Evolutionary conservation across 2,329 filamentous ascomycete species (phyloP), one percentile per base, ranked within the genome.

Genomic region (Gaeumannomyces tritici): DNA sequence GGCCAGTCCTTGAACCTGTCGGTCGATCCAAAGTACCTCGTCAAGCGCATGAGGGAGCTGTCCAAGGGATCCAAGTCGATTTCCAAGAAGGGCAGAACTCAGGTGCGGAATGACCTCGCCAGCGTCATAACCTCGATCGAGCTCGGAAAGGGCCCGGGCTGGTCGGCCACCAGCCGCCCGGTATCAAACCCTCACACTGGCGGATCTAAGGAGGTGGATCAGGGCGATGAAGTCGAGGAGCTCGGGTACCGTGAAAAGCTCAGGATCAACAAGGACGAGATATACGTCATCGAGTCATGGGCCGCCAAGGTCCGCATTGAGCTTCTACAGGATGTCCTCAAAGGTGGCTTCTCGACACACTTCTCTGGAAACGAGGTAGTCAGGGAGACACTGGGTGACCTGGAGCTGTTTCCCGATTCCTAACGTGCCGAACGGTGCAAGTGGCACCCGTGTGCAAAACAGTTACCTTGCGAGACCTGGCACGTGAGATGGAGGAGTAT

Each of bases 101-200:
- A 79, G 33, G 71, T 83, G 24, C 79, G 81, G 42, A 74, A 78
- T 31, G 77, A 73, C 26, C 79, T 84, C 47, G 71, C 73, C 57
- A 83, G 80, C 67, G 79, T 84, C 58, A 74, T 82, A 56, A 83
- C 80, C 0, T 84, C 81, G 1, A 74, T 84, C 2, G 81, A 84
- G 68, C 76, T 77, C 3, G 79, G 80, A 55, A 80, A 80, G 55
- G 82, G 82, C 0, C 82, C 82, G 0, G 79, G 76, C 42, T 85
- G 83, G 67, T 83, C 81, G 8, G 81, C 77, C 1, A 79, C 81
- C 1, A 71, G 73, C 9, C 72, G 74, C 62, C 75, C 67, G 69
- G 73, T 69, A 47, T 74, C 63, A 54, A 78, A 79, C 63, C 76
- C 77, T 1, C 74, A 80, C 63, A 77, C 75, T 0, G 75, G 75